These are phyloP conservation scores for Wickerhamomyces sp. DNA, from an alignment of 1,139 yeast species.

Conservation along the genomic window DNA sequence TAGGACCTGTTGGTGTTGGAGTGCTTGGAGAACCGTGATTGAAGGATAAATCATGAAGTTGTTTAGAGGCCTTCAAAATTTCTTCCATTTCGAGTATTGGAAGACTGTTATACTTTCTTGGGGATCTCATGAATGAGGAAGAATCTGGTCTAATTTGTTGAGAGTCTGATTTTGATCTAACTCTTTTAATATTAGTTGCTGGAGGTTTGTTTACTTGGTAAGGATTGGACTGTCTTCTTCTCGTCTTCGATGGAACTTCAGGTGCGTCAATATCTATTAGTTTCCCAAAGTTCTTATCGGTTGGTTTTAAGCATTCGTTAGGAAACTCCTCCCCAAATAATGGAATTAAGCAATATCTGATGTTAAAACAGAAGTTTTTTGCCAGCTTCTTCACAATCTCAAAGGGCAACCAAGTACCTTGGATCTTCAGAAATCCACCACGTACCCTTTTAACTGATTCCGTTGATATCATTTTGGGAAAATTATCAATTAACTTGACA, in stretches of 20 bases:
- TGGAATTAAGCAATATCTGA: conserved; percentile 74
- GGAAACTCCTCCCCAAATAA: conserved; percentile 77
- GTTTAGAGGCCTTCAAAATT: conserved; percentile 23
- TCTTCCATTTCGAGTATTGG: conserved; percentile 21
- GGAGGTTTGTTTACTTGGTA: neutral
- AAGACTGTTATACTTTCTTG: neutral
- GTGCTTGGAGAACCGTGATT: neutral
- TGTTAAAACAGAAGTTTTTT: conserved; percentile 69
- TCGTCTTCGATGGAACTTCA: conserved; percentile 11
- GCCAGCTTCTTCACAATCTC: conserved; percentile 67
- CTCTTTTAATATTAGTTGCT: conserved; percentile 7
- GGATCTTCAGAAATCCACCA: conserved; percentile 90
- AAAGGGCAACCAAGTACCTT: conserved; percentile 92
- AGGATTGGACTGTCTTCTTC: conserved; percentile 14
- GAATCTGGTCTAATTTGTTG: neutral
- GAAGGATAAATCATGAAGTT: conserved; percentile 21
- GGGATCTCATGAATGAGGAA: conserved; percentile 5
- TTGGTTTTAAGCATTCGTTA: conserved; percentile 60
- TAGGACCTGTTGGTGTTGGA: neutral
- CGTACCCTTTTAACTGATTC: conserved; percentile 68
- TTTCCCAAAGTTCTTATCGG: conserved; percentile 66
- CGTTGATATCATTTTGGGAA: conserved; percentile 34
- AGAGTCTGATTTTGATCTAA: conserved; percentile 20
- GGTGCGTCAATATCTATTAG: conserved; percentile 33
- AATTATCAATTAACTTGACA: conserved; percentile 66